These are phyloP conservation scores for Aureobasidium mangrovei DNA, from an alignment of 2,329 filamentous ascomycete genomes.

Conservation along the genomic window DNA sequence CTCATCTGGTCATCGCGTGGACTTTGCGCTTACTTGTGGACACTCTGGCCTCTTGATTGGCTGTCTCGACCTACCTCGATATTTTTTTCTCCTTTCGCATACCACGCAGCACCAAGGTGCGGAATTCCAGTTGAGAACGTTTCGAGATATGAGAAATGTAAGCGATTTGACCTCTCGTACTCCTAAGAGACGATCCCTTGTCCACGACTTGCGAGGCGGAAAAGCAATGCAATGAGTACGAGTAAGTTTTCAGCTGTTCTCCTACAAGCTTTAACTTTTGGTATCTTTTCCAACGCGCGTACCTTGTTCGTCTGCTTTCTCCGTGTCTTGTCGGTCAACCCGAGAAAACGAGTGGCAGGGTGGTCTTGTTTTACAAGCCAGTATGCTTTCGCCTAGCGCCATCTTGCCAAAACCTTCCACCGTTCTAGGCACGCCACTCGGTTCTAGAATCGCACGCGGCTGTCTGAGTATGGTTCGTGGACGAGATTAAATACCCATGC, in stretches of 20 bases:
- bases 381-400: slow-evolving; percentile 2
- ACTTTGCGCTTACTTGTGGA: background rate
- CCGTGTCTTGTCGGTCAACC: background rate
- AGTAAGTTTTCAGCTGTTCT: background rate
- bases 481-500: background rate
- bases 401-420: slow-evolving; percentile 6
- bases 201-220: too few species aligned
- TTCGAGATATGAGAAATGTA: background rate
- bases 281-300: background rate
- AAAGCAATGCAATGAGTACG: too few species aligned
- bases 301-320: background rate
- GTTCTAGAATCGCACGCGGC: slow-evolving; percentile 4
- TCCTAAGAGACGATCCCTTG: too few species aligned
- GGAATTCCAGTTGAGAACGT: background rate
- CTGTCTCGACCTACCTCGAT: background rate
- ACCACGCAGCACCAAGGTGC: background rate
- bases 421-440: slow-evolving; percentile 2
- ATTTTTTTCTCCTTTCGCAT: background rate
- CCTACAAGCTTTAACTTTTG: background rate
- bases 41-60: background rate
- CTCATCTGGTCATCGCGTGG: slow-evolving; percentile 2
- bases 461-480: background rate
- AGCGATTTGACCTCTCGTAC: too few species aligned
- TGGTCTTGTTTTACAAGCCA: background rate
- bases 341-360: background rate